Conservation (phyloP, 805 yeast species). For the Suhomyces pyralidae region DNA sequence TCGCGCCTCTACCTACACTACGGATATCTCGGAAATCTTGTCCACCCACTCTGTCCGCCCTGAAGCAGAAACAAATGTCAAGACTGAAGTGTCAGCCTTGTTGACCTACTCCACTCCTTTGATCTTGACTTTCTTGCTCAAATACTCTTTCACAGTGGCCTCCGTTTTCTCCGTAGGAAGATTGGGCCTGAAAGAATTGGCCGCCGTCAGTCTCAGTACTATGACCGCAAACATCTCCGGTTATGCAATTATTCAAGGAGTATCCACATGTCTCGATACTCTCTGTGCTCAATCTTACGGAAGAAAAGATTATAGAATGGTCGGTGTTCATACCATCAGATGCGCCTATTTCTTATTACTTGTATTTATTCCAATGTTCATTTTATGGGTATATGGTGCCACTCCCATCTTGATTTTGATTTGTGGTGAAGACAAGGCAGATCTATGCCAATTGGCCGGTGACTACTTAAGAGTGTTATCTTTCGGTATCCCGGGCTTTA, state of each 20-base stretch:
- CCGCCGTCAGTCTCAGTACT: conserved; percentile 71
- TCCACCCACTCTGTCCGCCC: conserved; percentile 26
- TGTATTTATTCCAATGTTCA: conserved; percentile 52
- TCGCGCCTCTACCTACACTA: conserved; percentile 12
- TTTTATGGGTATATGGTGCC: conserved; percentile 61
- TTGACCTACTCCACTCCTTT: conserved; percentile 51
- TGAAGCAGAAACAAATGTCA: conserved; percentile 43
- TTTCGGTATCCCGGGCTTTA: conserved; percentile 71
- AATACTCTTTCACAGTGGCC: conserved; percentile 71
- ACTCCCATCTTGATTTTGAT: conserved; percentile 40
- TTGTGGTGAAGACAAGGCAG: conserved; percentile 11
- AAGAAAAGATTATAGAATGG: conserved; percentile 57
- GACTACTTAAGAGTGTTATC: conserved; percentile 53
- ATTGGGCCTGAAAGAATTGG: conserved; percentile 66
- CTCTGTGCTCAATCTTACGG: conserved; percentile 79
- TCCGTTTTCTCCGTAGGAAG: conserved; percentile 76
- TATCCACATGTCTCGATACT: conserved; percentile 76
- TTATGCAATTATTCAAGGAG: conserved; percentile 70
- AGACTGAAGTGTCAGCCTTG: conserved; percentile 39
- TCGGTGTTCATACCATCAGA: conserved; percentile 66
- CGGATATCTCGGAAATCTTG: conserved; percentile 19
- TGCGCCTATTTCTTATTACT: conserved; percentile 56
- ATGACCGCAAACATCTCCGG: conserved; percentile 80
- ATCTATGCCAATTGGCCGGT: conserved; percentile 51
- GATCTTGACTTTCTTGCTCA: conserved; percentile 63